Evolutionary conservation across 441 rosid species (phyloP), one percentile per base, ranked within the genome.

Genomic region (Brassica balearica): DNA sequence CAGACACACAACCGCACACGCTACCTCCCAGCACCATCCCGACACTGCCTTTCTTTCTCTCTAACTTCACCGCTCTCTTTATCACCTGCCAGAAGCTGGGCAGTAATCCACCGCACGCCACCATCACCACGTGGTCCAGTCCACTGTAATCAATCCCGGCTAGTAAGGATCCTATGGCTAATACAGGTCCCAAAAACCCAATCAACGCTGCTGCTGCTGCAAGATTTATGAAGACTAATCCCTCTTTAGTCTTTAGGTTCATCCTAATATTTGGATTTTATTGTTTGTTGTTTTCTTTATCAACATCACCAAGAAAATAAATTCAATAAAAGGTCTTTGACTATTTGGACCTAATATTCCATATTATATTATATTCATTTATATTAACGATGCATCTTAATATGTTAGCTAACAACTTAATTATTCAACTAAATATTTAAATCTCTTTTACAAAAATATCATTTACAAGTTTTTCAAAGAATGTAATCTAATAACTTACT

Each of bases 141-240:
- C 99, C 97, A 27, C 93, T 90, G 83, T 96, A 94, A 84, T 94
- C 96, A 25, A 25, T 25, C 98, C n/a, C n/a, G n/a, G n/a, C n/a
- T n/a, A n/a, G n/a, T n/a, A n/a, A n/a, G n/a, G n/a, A n/a, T n/a
- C n/a, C n/a, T n/a, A n/a, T n/a, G n/a, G n/a, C n/a, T n/a, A n/a
- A n/a, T n/a, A n/a, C n/a, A n/a, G n/a, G n/a, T n/a, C n/a, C 97
- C 61, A 92, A 85, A 59, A 96, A 96, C 59, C 98, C 99, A 3
- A 91, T 90, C 56, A 92, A 75, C 41, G 95, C 92, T 58, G 99
- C 98, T 11, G 95, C 93, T 32, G 36, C 36, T 25, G 27, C 27
- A 34, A 96, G 85, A 14, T 32, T 78, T 77, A 19, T 2, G 12
- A 78, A 72, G 77, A 67, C 65, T 43, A 78, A 59, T 32, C 69